Base-by-base conservation (phyloP, 2,329 filamentous ascomycete species). In the Amphichorda felina region DNA sequence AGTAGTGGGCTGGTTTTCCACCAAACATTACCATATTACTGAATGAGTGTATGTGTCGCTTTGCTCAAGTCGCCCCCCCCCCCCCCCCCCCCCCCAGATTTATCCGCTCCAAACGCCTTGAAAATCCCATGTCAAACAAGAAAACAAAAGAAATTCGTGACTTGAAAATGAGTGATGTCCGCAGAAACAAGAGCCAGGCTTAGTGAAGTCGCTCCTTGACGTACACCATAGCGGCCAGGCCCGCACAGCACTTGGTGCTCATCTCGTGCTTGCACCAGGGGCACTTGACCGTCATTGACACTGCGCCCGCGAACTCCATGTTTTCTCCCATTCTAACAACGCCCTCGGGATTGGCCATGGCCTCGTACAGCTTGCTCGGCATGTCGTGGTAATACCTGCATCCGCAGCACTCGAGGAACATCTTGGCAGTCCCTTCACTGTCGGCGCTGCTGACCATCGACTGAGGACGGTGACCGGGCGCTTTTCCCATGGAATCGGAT, bases 261-360 rank as follows among this genome's bases (percentile, higher is more conserved):
- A 85, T 83, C 34, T 70, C 69, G 56, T 85, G 80, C 30, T 63
- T 63, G 51, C 80, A 85, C 80, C 80, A 84, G 8, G 78, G 78
- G 50, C 79, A 84, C 43, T 70, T 72, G 18, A 81, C 72, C 48
- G 68, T 72, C 43, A 75, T 77, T 8, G 67, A 73, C 30, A 78
- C 64, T 6, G 68, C 59, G 1, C 72, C 72, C 29, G 64, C 64
- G 30, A 75, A 71, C 1, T 71, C 71, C 5, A 66, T 53, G 21
- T 56, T 53, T 37, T 61, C 61, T 33, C 71, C 67, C 36, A 47
- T 33, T 2, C 17, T 28, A 10, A 78, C 60, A 10, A 74, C 56
- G 4, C 63, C 63, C 32, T 74, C 66, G 0, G 73, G 72, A 42
- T 69, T 68, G 5, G 68, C 68, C 73, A 79, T 79, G 49, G 70